These are phyloP conservation scores for Hymenoscyphus repandus DNA, from an alignment of 2,329 filamentous ascomycete species.

Conservation along the genomic window DNA sequence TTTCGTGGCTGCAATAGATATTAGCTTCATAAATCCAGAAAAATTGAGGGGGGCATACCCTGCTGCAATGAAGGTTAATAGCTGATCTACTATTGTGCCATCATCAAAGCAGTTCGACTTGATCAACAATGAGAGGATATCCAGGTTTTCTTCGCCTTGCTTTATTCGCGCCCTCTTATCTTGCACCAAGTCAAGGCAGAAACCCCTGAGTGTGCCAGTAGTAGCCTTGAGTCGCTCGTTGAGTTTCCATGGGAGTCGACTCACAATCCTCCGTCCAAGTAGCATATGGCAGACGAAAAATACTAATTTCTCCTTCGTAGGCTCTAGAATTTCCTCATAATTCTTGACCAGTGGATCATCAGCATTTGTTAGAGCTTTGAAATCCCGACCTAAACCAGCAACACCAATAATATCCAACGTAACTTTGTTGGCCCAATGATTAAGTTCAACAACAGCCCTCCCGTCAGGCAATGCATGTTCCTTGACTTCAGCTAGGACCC, in stretches of 20 bases:
- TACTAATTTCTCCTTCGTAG: slow-evolving; percentile 45
- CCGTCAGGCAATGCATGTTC: slow-evolving; percentile 27
- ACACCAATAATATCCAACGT: slow-evolving; percentile 7
- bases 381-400: slow-evolving; percentile 67
- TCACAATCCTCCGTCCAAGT: slow-evolving; percentile 55
- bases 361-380: slow-evolving; percentile 57
- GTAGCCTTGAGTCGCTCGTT: slow-evolving; percentile 59
- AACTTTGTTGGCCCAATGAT: slow-evolving; percentile 7
- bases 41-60: slow-evolving; percentile 37
- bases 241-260: slow-evolving; percentile 59
- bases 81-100: slow-evolving; percentile 72
- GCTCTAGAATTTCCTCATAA: slow-evolving; percentile 51
- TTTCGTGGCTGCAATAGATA: slow-evolving; percentile 57
- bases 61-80: slow-evolving; percentile 82
- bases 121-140: slow-evolving; percentile 76
- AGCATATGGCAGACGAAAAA: slow-evolving; percentile 55
- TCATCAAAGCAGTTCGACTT: slow-evolving; percentile 70
- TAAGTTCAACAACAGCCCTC: slow-evolving; percentile 48
- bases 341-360: slow-evolving; percentile 51
- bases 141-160: slow-evolving; percentile 48
- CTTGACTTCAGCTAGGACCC: slow-evolving; percentile 48
- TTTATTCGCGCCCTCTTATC: slow-evolving; percentile 58
- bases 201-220: slow-evolving; percentile 51
- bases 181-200: slow-evolving; percentile 62
- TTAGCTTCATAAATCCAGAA: background rate